These are phyloP conservation scores for Arctium minus DNA, from an alignment of 129 eudicot species.

Conservation along the genomic window DNA sequence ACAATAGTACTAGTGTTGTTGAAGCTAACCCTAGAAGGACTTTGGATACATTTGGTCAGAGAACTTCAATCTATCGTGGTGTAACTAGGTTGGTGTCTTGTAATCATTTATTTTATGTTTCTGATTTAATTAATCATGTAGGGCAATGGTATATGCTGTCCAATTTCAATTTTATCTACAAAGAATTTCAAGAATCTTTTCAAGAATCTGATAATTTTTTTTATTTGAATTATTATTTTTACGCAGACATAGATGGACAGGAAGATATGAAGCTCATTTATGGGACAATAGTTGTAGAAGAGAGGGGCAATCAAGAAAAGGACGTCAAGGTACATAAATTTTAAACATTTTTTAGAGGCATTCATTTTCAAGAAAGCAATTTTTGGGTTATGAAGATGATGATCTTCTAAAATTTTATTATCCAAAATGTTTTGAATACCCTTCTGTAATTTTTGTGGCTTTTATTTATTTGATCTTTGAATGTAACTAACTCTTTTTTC, in stretches of 20 bases:
- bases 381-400: not conserved
- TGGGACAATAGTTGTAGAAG: slow-evolving; percentile 99
- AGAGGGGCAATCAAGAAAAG: slow-evolving; percentile 98
- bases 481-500: not conserved
- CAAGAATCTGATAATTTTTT: not conserved
- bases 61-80: slow-evolving; percentile 96
- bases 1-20: slow-evolving; percentile 42
- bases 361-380: not conserved
- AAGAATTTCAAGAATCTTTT: not conserved
- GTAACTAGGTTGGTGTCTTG: slow-evolving; percentile 63
- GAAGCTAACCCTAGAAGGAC: slow-evolving; percentile 90
- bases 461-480: not conserved
- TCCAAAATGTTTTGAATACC: not conserved
- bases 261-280: slow-evolving; percentile 97
- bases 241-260: slow-evolving; percentile 97
- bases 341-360: not conserved
- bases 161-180: not conserved
- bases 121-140: not conserved
- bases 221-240: not conserved
- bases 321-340: slow-evolving; percentile 78
- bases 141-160: not conserved
- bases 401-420: not conserved
- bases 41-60: slow-evolving; percentile 93
- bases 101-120: not conserved
- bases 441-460: not conserved